Conservation (phyloP, 1,284 basidiomycete species). For the Mycosarcoma mackinlayi region DNA sequence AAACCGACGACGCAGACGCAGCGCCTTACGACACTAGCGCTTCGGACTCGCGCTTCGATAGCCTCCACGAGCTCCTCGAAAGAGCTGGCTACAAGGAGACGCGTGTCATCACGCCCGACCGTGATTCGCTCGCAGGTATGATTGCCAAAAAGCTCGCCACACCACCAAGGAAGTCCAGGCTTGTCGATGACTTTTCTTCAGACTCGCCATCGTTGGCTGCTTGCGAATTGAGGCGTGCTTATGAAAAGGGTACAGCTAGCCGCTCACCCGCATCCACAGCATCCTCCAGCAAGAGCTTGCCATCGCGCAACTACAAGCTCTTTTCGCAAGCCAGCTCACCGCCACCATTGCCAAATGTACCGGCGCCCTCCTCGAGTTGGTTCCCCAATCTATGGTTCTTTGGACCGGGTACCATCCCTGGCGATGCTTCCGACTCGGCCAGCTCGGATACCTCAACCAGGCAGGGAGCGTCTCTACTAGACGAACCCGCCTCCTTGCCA, state of each 20-base stretch:
- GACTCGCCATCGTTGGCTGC: slow-evolving; percentile 44
- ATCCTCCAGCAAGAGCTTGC: slow-evolving; percentile 37
- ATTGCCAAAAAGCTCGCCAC: slow-evolving; percentile 33
- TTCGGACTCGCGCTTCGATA: slow-evolving; percentile 52
- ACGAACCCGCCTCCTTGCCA: slow-evolving; percentile 3
- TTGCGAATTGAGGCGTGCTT: slow-evolving; percentile 25
- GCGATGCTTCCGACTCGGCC: neutral
- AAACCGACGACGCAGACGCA: neutral
- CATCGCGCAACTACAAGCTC: slow-evolving; percentile 30
- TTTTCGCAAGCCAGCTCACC: neutral
- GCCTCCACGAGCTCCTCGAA: slow-evolving; percentile 63
- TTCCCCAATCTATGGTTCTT: slow-evolving; percentile 42
- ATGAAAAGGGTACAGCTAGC: slow-evolving; percentile 14
- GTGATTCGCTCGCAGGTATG: slow-evolving; percentile 32
- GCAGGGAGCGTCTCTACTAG: neutral
- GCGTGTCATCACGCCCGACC: slow-evolving; percentile 61
- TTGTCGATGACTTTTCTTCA: slow-evolving; percentile 35
- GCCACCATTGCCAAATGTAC: slow-evolving; percentile 13
- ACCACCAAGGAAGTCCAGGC: slow-evolving; percentile 17
- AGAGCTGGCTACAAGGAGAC: slow-evolving; percentile 66
- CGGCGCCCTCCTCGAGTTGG: slow-evolving; percentile 27
- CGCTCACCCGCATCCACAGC: slow-evolving; percentile 16
- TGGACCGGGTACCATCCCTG: slow-evolving; percentile 29
- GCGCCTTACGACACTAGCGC: neutral
- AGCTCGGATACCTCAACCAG: neutral